Base-by-base conservation (phyloP, 495 filamentous ascomycete genomes). In the Podospora australis region DNA sequence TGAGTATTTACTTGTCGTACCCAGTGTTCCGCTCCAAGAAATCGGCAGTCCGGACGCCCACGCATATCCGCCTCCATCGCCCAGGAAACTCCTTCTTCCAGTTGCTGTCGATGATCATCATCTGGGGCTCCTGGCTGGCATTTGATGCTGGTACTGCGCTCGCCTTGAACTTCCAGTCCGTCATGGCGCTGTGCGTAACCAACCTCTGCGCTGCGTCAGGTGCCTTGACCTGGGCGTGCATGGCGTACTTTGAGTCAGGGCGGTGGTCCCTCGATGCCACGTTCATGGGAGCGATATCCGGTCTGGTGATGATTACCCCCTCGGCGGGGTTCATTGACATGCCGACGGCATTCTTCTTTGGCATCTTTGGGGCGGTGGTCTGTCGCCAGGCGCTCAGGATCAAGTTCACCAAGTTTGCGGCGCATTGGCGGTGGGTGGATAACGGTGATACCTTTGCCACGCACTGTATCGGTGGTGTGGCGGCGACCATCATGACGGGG, bases 241-340 rank as follows among this genome's bases (percentile, higher is more conserved):
- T 95, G 56, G 88, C 94, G 68, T 96, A 80, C 75, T 78, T 87
- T 38, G 75, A 96, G 44, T 89, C 88, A 24, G 80, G 83, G 56
- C 94, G 94, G 69, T 96, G 90, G 90, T 95, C 89, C 2, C 90
- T 96, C 78, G 90, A 96, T 53, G 88, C 90, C 29, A 94, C 88
- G 81, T 96, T 91, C 68, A 96, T 91, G 36, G 90, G 90, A 38
- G 79, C 82, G 53, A 91, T 91, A 59, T 83, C 85, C 0, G 87
- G 87, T 32, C 77, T 91, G 19, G 90, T 96, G 19, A 87, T 87
- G 53, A 87, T 87, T 14, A 91, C 87, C 4, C 87, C 87, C 4
- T 82, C 87, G 3, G 86, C 86, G 24, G 87, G 87, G 30, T 88
- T 79, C 70, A 84, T 95, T 56, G 79, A 87, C 21, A 88, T 90